Conservation (phyloP, 108 stramenopile genomes). For the Pseudonitzschia pungens region DNA sequence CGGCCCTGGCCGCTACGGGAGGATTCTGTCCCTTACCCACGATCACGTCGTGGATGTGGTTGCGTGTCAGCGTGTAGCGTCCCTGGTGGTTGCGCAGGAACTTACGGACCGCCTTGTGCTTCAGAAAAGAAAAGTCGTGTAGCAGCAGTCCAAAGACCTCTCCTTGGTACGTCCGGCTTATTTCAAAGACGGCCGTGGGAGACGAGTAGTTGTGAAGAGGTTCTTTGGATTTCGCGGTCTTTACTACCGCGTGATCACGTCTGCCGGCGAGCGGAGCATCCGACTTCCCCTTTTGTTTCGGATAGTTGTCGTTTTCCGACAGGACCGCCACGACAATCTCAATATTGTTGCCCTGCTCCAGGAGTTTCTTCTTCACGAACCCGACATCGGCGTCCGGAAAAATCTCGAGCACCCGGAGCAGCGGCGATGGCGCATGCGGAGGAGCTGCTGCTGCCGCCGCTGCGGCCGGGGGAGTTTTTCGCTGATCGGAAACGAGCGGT, state of each 20-base stretch:
- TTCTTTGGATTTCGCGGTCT: background rate
- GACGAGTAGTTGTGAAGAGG: slow-evolving; percentile 43
- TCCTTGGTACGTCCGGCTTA: slow-evolving; percentile 14
- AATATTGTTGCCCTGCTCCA: slow-evolving; percentile 22
- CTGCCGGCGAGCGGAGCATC: background rate
- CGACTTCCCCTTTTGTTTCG: slow-evolving; percentile 11
- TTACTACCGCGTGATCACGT: background rate
- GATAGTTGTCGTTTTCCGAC: slow-evolving; percentile 27
- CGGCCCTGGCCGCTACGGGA: background rate
- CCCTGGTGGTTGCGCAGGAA: slow-evolving; percentile 6
- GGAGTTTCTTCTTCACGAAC: slow-evolving; percentile 23
- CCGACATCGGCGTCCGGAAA: slow-evolving; percentile 41
- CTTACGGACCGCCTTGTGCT: background rate
- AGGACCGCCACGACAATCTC: slow-evolving; percentile 27
- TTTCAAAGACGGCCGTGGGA: slow-evolving; percentile 27
- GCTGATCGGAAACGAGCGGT: background rate
- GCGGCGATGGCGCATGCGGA: background rate
- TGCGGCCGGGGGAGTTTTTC: background rate
- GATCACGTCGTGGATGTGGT: slow-evolving; percentile 18
- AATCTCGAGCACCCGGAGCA: slow-evolving; percentile 32
- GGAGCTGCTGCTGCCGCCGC: no score
- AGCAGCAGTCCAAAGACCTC: slow-evolving; percentile 18
- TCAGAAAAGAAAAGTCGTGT: slow-evolving; percentile 40
- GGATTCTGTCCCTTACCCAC: slow-evolving; percentile 14
- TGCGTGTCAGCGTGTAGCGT: slow-evolving; percentile 38